Evolutionary conservation across 441 rosid genomes (phyloP), one percentile per base, ranked within the genome.

Genomic region (Corymbia citriodora): DNA sequence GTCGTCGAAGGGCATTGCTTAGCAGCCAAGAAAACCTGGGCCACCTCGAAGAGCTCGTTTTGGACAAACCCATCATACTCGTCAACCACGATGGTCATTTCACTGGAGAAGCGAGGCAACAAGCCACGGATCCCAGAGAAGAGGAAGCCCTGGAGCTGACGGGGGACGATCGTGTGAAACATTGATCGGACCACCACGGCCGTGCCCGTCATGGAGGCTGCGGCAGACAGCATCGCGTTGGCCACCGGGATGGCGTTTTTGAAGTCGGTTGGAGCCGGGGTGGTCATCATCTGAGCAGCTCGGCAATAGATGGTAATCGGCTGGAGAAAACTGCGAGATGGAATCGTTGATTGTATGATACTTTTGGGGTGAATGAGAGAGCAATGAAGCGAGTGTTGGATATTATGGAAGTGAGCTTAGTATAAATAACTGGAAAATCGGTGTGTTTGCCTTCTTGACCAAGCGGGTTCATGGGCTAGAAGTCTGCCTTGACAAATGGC

Each of bases 11-110:
- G 95, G 48, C 94, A 92, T 87, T 95, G 89, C 89, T 93, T 95
- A 88, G 96, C 92, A 91, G 94, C 89, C 85, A 95, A 87, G 90
- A 95, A 95, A 7, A 89, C 85, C 89, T 93, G 95, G 8, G 95
- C 92, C 0, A 96, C 96, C 45, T 94, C 89, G 55, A 91, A 95
- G 85, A 95, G 88, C 91, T 94, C 93, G 91, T 95, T 95, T 89
- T 82, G 81, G 70, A 88, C 90, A 33, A 95, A 91, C 88, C 93
- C 91, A 85, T 70, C 89, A 53, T 90, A 91, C 48, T 95, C 95
- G 6, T 95, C 94, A 21, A 95, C 91, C 72, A 94, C 92, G 14
- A 94, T 89, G 55, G 95, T 94, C 63, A 96, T 65, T 18, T 81
- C 36, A 10, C 88, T 63, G 52, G 96, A 88, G 21, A 90, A 90